Base-by-base conservation (phyloP, 768 basidiomycete genomes). In the Suillus plorans region DNA sequence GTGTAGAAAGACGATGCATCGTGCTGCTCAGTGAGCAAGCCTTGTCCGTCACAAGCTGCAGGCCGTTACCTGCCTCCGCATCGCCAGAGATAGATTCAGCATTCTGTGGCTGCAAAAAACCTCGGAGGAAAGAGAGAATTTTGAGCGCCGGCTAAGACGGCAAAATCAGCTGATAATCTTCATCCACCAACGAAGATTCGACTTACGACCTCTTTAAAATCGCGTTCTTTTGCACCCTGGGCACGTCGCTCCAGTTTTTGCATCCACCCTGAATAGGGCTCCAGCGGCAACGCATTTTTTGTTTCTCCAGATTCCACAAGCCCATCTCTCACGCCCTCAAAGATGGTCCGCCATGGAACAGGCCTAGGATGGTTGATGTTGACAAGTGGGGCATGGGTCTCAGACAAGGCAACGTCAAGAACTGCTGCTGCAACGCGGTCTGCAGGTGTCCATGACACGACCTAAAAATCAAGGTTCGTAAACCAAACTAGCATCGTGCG, bases 371-470 rank as follows among this genome's bases (percentile, higher is more conserved):
- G 77, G 0, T 75, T 75, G 18, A 80, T 50, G 63, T 81, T 79
- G n/a, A 77, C 60, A 3, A 74, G 70, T 16, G 63, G 58, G 3
- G 74, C 72, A 1, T 68, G 59, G 9, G 34, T 34, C 22, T 69
- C 63, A 3, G 65, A 52, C 34, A 76, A 67, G 0, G 74, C 77
- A 9, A 77, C 68, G 62, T 80, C 78, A 13, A 76, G 53, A 14
- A 77, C 65, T n/a, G 75, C 73, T 42, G 71, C 18, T 0, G 81
- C 79, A 0, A 77, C 81, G 2, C 74, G 70, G 66, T 83, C 76
- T 61, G 77, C 74, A 0, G 83, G 80, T 5, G 84, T 55, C 84
- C 82, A 83, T 0, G 80, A 80, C 13, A 80, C 71, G 6, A 67
- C 63, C 81, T 83, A 42, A 18, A 31, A 78, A 9, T 31, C 45